Evolutionary conservation across 2,329 filamentous ascomycete species (phyloP).

Genomic region (Beauveria varroae): DNA sequence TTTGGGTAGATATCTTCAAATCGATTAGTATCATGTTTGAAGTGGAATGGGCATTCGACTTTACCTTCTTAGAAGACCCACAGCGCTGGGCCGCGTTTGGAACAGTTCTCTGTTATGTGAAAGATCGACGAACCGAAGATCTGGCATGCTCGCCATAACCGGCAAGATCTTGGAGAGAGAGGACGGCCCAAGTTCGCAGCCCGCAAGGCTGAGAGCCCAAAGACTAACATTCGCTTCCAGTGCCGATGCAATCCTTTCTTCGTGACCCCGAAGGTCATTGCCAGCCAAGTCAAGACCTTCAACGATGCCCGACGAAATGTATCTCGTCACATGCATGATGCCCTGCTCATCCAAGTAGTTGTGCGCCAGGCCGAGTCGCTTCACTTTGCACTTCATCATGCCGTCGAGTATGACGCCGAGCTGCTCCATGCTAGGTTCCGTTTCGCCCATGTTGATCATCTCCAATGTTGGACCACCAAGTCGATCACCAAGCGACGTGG

Average conservation of each 20-base stretch:
- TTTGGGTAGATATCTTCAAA: constrained; percentile 63
- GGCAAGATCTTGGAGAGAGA: constrained; percentile 71
- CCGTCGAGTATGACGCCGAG: constrained; percentile 75
- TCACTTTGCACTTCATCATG: constrained; percentile 67
- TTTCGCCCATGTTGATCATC: constrained; percentile 76
- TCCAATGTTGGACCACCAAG: constrained; percentile 70
- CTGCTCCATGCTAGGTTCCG: constrained; percentile 61
- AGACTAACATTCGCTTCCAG: constrained; percentile 51
- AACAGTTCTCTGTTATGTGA: constrained; percentile 85
- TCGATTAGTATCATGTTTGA: neutral
- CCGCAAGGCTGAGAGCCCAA: constrained; percentile 78
- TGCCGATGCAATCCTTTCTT: constrained; percentile 45
- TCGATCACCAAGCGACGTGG: constrained; percentile 68
- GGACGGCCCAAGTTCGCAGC: constrained; percentile 70
- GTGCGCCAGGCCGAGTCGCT: constrained; percentile 73
- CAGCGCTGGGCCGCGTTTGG: constrained; percentile 61
- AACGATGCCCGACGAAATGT: constrained; percentile 68
- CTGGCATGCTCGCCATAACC: constrained; percentile 57
- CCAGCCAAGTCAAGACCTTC: constrained; percentile 85
- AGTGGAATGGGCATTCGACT: constrained; percentile 19
- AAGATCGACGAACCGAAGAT: constrained; percentile 83
- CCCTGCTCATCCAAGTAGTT: constrained; percentile 71
- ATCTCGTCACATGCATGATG: constrained; percentile 67
- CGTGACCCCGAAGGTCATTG: constrained; percentile 59
- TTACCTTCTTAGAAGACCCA: constrained; percentile 67